phyloP scores from a whole-genome alignment of 805 yeast genomes.

The Kuraishia piskuri region DNA sequence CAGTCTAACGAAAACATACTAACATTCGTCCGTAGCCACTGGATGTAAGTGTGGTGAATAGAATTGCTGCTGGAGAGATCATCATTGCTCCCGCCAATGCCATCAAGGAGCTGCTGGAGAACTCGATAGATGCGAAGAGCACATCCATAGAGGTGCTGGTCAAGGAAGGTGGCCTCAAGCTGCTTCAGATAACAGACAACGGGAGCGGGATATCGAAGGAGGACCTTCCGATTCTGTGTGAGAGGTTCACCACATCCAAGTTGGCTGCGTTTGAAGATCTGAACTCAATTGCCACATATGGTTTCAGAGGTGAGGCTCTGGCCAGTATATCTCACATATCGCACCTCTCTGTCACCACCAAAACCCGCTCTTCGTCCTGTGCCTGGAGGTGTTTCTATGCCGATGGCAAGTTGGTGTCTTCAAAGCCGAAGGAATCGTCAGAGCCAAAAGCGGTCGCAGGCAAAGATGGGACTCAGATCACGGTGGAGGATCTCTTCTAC shows the following conservation, averaged over 20 bases:
- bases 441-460: conserved; percentile 80
- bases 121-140: conserved; percentile 81
- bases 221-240: conserved; percentile 76
- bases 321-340: conserved; percentile 92
- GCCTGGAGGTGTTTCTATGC: conserved; percentile 68
- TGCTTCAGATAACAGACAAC: conserved; percentile 82
- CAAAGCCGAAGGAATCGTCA: conserved; percentile 25
- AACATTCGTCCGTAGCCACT: conserved; percentile 21
- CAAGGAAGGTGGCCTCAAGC: conserved; percentile 88
- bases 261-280: conserved; percentile 69
- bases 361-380: conserved; percentile 45
- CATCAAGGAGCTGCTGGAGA: conserved; percentile 85
- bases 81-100: conserved; percentile 93
- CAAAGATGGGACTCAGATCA: conserved; percentile 72
- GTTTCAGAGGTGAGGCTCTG: conserved; percentile 94
- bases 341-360: conserved; percentile 72
- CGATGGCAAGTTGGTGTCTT: conserved; percentile 52
- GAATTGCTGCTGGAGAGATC: conserved; percentile 96
- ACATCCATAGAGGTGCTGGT: conserved; percentile 67
- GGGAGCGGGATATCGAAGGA: conserved; percentile 73
- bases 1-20: not conserved
- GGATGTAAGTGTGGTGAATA: conserved; percentile 68
- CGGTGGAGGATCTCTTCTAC: conserved; percentile 84
- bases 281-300: conserved; percentile 64
- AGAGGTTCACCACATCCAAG: conserved; percentile 90